A percentile compares a stretch with the other conserved stretches of the same genome.
phyloP scores from a whole-genome alignment of 2,329 filamentous ascomycete genomes.

The Paramyrothecium roridum region DNA sequence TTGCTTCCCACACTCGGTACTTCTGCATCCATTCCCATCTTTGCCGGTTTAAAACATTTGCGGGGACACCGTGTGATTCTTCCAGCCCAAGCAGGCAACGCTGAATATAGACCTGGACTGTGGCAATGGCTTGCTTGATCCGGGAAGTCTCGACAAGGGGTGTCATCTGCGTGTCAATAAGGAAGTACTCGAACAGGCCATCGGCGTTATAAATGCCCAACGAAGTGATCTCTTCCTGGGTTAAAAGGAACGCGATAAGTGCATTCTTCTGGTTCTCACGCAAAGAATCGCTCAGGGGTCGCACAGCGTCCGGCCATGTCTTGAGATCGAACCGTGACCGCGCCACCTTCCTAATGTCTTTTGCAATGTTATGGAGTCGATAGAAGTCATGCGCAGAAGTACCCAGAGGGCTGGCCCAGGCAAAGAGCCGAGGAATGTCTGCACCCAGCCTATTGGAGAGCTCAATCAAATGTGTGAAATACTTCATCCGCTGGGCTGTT shows the following conservation, averaged over 20 bases:
- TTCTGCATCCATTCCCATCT: conserved; percentile 3
- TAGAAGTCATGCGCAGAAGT: background rate
- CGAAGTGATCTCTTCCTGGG: background rate
- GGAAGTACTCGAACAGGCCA: conserved; percentile 6
- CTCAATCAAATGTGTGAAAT: background rate
- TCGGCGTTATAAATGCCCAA: conserved; percentile 3
- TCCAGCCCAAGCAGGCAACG: conserved; percentile 9
- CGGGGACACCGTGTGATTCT: background rate
- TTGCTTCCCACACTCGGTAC: conserved; percentile 6
- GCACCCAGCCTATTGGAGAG: background rate
- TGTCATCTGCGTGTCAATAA: conserved; percentile 11
- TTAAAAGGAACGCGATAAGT: conserved; percentile 1
- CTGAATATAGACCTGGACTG: conserved; percentile 11
- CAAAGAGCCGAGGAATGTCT: background rate
- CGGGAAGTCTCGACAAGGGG: conserved; percentile 8
- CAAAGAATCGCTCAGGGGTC: background rate
- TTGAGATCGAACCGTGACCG: background rate
- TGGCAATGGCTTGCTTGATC: conserved; percentile 10
- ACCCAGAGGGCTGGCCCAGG: background rate
- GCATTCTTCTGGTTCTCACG: conserved; percentile 4
- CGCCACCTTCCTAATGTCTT: background rate
- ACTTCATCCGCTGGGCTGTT: background rate
- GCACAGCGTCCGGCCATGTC: background rate
- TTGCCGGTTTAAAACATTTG: background rate
- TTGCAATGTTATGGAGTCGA: background rate